Percentiles rank a stretch among this genome's conserved stretches.
Evolutionary conservation across 371 early-diverging fungal species (phyloP).

Genomic region (Mucor ambiguus): DNA sequence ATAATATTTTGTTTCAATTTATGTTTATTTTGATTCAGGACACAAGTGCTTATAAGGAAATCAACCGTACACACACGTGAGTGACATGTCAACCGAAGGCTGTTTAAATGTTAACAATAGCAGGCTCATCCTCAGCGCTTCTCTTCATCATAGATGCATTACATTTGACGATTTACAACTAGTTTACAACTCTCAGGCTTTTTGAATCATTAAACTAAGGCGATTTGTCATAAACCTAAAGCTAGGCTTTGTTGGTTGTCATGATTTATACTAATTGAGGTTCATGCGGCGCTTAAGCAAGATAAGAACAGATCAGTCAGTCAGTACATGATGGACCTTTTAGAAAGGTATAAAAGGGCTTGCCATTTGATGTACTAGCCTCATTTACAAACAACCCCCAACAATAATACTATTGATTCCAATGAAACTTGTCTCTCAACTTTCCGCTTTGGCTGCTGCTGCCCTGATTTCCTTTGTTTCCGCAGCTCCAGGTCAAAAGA

Average conservation of each 20-base stretch:
- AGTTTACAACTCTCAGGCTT: too few relatives aligned
- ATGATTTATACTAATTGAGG: not conserved
- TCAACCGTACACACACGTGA: too few relatives aligned
- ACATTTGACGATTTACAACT: too few relatives aligned
- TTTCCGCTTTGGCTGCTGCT: conserved; percentile 1
- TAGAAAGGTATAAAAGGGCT: not conserved
- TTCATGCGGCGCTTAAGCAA: not conserved
- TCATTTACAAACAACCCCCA: not conserved
- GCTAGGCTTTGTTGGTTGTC: not conserved
- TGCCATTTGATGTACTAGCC: not conserved
- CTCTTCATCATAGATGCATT: too few relatives aligned
- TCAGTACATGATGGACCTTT: not conserved
- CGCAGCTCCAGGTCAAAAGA: conserved; percentile 12
- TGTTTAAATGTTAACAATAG: too few relatives aligned
- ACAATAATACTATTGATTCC: not conserved
- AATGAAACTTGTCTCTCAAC: conserved; percentile 20
- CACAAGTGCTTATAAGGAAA: not conserved
- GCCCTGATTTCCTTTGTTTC: conserved; percentile 6
- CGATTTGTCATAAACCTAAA: too few relatives aligned
- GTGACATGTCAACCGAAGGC: not conserved
- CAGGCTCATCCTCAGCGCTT: too few relatives aligned
- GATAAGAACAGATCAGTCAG: not conserved
- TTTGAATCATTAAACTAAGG: too few relatives aligned
- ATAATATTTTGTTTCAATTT: not conserved
- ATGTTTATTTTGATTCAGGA: not conserved